Conservation (phyloP, 108 stramenopile species). For the Nitzschia sp. region DNA sequence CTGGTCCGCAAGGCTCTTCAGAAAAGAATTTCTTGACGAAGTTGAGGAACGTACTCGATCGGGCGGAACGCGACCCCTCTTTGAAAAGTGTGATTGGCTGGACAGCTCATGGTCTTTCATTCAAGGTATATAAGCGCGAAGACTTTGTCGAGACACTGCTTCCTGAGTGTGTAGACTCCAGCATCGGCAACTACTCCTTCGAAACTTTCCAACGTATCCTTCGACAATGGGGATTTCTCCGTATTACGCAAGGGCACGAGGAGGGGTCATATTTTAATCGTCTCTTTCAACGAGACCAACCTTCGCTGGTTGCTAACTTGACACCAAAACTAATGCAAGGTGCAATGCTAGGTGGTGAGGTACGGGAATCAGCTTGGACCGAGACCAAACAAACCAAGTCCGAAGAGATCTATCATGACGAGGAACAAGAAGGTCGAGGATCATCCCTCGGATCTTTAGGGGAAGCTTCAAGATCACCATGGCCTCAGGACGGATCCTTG, state of each 20-base stretch:
- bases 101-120: background rate
- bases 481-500: no score
- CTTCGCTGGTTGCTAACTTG: background rate
- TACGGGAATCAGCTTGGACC: no score
- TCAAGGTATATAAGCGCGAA: background rate
- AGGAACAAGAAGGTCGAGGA: no score
- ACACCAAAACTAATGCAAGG: background rate
- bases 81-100: background rate
- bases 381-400: no score
- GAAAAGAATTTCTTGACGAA: background rate
- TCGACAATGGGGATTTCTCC: background rate
- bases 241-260: background rate
- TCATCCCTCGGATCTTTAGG: no score
- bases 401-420: no score
- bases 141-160: background rate
- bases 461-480: no score
- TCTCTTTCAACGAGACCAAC: background rate
- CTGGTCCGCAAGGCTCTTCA: no score
- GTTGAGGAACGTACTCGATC: background rate
- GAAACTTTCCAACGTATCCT: background rate
- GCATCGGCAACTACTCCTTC: no score
- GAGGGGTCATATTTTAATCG: background rate
- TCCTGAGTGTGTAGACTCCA: background rate
- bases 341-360: background rate
- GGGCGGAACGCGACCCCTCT: background rate